A percentile compares a stretch with the other conserved stretches of the same genome.
phyloP scores from a whole-genome alignment of 805 yeast species.

The Sugiyamaella qingdaonensis region DNA sequence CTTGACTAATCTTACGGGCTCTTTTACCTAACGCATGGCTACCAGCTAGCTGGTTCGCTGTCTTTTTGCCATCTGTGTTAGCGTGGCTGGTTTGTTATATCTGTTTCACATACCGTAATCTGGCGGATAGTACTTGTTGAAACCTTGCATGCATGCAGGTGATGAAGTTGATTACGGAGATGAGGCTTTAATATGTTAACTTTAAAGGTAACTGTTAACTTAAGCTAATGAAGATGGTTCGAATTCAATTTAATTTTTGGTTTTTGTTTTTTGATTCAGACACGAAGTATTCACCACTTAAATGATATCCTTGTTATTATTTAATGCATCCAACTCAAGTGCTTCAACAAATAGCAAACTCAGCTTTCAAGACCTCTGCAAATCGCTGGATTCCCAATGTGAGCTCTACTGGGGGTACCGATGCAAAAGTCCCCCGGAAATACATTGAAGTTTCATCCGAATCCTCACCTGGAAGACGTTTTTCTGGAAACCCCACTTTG shows the following conservation, averaged over 20 bases:
- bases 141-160: slow-evolving; percentile 19
- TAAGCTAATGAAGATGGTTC: too few species aligned
- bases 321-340: background rate
- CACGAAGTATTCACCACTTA: too few species aligned
- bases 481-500: slow-evolving; percentile 30
- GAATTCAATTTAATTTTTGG: too few species aligned
- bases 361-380: slow-evolving; percentile 28
- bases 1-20: slow-evolving; percentile 25
- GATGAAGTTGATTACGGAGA: background rate
- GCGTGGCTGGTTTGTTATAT: background rate
- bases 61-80: slow-evolving; percentile 27
- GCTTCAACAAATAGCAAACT: slow-evolving; percentile 15
- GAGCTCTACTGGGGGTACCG: slow-evolving; percentile 33
- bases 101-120: slow-evolving; percentile 27
- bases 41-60: slow-evolving; percentile 30
- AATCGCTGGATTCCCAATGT: slow-evolving; percentile 32
- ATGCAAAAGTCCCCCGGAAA: slow-evolving; percentile 42
- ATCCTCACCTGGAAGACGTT: slow-evolving; percentile 26
- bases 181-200: too few species aligned
- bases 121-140: slow-evolving; percentile 33
- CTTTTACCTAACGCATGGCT: slow-evolving; percentile 26
- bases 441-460: slow-evolving; percentile 30
- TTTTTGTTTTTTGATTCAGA: too few species aligned
- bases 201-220: too few species aligned
- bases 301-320: too few species aligned